Evolutionary conservation across 257 asterid species (phyloP), one percentile per base, ranked within the genome.

Genomic region (Lycium barbarum): DNA sequence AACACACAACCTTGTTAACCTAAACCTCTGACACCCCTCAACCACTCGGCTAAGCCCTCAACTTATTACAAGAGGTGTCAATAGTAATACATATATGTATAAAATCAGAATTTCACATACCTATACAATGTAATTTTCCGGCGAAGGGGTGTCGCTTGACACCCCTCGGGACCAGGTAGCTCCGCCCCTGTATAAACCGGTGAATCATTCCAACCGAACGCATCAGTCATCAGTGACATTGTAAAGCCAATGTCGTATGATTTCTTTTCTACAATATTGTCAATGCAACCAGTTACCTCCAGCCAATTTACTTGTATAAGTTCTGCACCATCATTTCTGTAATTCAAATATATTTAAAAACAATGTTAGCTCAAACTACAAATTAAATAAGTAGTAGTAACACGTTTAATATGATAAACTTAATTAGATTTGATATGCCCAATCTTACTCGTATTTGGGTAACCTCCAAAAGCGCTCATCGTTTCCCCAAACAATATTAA

Each of bases 231-330:
- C 2, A 87, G 55, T 14, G 90, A 85, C 11, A 89, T 2, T 0
- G 12, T 7, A 47, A 89, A 89, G 9, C 67, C 87, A 22, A 89
- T 82, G 2, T 87, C 83, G 17, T 87, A 87, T 0, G 22, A 6
- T 71, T 85, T 86, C 6, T 49, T 18, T 2, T 38, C 59, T 1
- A n/a, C 0, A 7, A 57, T 79, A 2, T 22, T 10, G 35, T 79
- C 26, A 1, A 89, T 85, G 4, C 67, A 87, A 5, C 87, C 84
- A 65, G 87, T 87, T 14, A 89, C 88, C 84, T 89, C 91, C 9
- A 85, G 84, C 91, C 91, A 89, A n/a, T 13, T 78, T 79, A 85
- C 88, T 51, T 89, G 90, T 2, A 79, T 58, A 51, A 87, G 22
- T 36, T 82, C 87, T 1, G 78, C 83, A 0, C 61, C 43, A 14